Evolutionary conservation across 129 eudicot genomes (phyloP).

Genomic region (Saposhnikovia divaricata): DNA sequence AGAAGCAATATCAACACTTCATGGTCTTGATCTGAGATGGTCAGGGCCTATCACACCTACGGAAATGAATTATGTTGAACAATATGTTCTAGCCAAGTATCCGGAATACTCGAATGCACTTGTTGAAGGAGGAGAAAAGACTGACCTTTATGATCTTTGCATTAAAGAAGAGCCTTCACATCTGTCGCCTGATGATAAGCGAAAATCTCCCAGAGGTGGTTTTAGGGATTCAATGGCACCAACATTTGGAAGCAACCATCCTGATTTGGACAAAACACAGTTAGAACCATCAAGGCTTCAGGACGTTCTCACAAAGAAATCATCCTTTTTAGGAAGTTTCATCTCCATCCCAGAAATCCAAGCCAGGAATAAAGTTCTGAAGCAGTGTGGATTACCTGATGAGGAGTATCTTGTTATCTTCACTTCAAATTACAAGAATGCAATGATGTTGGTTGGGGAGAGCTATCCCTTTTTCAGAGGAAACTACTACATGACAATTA

Average conservation of each 20-base stretch:
- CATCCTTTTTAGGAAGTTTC: slow-evolving; percentile 55
- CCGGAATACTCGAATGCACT: slow-evolving; percentile 66
- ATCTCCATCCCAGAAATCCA: slow-evolving; percentile 73
- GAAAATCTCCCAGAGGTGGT: slow-evolving; percentile 58
- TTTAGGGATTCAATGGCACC: slow-evolving; percentile 18
- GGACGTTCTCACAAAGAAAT: slow-evolving; percentile 51
- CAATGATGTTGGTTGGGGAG: slow-evolving; percentile 64
- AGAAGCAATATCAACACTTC: slow-evolving; percentile 71
- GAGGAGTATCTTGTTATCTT: slow-evolving; percentile 67
- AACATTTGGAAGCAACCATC: slow-evolving; percentile 37
- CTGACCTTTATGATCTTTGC: slow-evolving; percentile 66
- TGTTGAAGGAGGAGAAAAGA: slow-evolving; percentile 66
- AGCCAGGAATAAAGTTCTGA: slow-evolving; percentile 60
- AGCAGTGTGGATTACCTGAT: slow-evolving; percentile 63
- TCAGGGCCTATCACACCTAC: slow-evolving; percentile 71
- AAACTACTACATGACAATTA: slow-evolving; percentile 50
- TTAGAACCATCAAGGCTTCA: slow-evolving; percentile 66
- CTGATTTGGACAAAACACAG: slow-evolving; percentile 50
- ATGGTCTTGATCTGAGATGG: slow-evolving; percentile 71
- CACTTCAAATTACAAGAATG: slow-evolving; percentile 49
- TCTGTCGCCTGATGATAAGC: slow-evolving; percentile 48
- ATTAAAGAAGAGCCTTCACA: slow-evolving; percentile 52
- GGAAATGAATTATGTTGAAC: slow-evolving; percentile 74
- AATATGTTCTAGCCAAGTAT: slow-evolving; percentile 63
- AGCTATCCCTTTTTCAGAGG: slow-evolving; percentile 72